A percentile compares a stretch with the other conserved stretches of the same genome.
Conservation (phyloP, 345 rosid genomes). For the Lumnitzera racemosa region DNA sequence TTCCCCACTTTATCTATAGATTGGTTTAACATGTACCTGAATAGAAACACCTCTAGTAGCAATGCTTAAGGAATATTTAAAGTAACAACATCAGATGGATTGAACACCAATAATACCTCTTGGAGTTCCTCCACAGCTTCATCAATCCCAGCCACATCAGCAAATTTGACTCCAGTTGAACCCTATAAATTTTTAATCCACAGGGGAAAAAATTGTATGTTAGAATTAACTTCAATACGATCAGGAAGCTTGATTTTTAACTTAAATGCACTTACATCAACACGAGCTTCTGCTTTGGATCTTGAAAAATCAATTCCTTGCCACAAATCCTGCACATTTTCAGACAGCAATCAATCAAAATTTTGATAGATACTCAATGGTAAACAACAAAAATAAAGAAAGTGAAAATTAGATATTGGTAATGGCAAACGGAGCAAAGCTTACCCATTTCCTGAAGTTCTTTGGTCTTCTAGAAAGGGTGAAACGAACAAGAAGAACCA, state of each 20-base stretch:
- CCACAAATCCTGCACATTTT: conserved; percentile 72
- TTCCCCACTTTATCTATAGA: too few relatives aligned
- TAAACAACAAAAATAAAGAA: background rate
- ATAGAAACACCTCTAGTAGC: background rate
- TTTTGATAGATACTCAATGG: background rate
- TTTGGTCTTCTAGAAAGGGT: conserved; percentile 88
- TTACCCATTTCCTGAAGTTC: conserved; percentile 97
- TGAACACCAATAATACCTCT: conserved; percentile 45
- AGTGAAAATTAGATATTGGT: conserved; percentile 5
- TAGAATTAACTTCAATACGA: conserved; percentile 3
- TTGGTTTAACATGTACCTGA: too few relatives aligned
- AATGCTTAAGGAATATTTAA: background rate
- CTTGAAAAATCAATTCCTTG: conserved; percentile 94
- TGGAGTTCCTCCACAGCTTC: conserved; percentile 98
- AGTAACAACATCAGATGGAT: conserved; percentile 5
- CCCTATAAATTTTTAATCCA: conserved; percentile 42
- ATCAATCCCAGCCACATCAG: conserved; percentile 93
- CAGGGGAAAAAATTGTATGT: conserved; percentile 13
- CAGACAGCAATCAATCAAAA: conserved; percentile 9
- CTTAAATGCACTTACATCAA: conserved; percentile 57
- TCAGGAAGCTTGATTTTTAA: conserved; percentile 1
- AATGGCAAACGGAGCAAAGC: conserved; percentile 9
- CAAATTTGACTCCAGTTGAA: conserved; percentile 87
- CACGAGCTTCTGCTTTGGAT: conserved; percentile 98
- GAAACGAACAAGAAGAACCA: conserved; percentile 89